Conservation (phyloP, 2,329 filamentous ascomycete species). For the Ophiostoma tasmaniense region DNA sequence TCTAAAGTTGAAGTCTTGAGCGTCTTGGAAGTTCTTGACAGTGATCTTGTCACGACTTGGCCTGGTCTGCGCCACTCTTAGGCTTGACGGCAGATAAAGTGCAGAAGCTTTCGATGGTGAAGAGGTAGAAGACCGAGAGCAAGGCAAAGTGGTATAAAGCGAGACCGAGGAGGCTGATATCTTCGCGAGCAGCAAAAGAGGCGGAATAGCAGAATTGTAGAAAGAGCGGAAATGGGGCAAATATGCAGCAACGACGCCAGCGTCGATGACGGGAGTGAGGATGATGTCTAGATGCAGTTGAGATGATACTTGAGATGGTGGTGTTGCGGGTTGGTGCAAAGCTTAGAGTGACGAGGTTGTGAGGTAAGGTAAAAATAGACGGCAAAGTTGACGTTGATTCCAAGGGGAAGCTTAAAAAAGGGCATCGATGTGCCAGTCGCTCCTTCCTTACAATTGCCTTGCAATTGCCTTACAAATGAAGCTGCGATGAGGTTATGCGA, state of each 20-base stretch:
- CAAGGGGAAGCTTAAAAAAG: background rate
- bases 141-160: background rate
- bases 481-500: background rate
- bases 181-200: background rate
- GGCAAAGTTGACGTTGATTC: background rate
- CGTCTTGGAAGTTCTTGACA: background rate
- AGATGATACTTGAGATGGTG: background rate
- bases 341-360: background rate
- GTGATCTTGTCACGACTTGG: background rate
- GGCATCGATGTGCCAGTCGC: background rate
- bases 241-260: background rate
- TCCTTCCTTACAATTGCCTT: background rate
- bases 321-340: background rate
- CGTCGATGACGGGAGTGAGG: background rate
- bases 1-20: background rate
- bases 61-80: constrained; percentile 1
- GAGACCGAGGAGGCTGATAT: background rate
- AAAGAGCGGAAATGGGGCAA: background rate
- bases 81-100: background rate
- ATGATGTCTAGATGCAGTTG: background rate
- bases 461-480: background rate
- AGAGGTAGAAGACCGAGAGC: background rate
- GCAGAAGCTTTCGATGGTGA: background rate
- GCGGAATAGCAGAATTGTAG: background rate
- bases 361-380: background rate